A percentile compares a stretch with the other conserved stretches of the same genome.
These are phyloP conservation scores for Boletus calvinii DNA, from an alignment of 1,284 basidiomycete genomes.

Conservation along the genomic window DNA sequence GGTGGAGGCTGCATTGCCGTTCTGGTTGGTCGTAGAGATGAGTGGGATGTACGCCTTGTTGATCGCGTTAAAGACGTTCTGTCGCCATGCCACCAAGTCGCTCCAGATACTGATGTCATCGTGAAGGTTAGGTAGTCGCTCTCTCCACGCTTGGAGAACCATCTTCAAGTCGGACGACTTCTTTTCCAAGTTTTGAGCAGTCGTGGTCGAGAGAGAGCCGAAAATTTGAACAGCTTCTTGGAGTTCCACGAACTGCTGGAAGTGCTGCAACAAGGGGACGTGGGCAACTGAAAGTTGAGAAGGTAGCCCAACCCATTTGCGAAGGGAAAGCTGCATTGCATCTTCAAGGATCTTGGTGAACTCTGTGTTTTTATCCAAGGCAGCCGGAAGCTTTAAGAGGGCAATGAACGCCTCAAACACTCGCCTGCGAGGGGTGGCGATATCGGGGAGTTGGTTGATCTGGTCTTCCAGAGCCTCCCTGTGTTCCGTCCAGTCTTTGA, in stretches of 20 bases:
- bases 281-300: constrained; percentile 87
- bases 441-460: constrained; percentile 79
- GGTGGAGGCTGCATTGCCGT: constrained; percentile 47
- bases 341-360: constrained; percentile 92
- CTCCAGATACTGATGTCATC: constrained; percentile 99
- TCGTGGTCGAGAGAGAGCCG: constrained; percentile 86
- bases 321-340: constrained; percentile 93
- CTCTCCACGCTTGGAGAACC: constrained; percentile 95
- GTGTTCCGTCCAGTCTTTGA: constrained; percentile 87
- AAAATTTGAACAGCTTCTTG: constrained; percentile 97
- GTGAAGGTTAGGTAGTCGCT: constrained; percentile 92
- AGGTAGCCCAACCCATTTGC: constrained; percentile 95
- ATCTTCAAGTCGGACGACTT: constrained; percentile 95
- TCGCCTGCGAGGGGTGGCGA: constrained; percentile 88
- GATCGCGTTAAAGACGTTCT: constrained; percentile 92
- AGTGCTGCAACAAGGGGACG: constrained; percentile 93
- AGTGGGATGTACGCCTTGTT: constrained; percentile 96
- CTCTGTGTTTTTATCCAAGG: constrained; percentile 71
- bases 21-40: constrained; percentile 57
- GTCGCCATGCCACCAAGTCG: constrained; percentile 96
- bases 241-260: constrained; percentile 98
- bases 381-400: constrained; percentile 66
- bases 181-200: constrained; percentile 87
- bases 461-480: constrained; percentile 84
- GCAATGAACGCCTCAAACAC: constrained; percentile 96